Conservation (phyloP, 2,329 filamentous ascomycete genomes). For the Didymellaceae sp. region DNA sequence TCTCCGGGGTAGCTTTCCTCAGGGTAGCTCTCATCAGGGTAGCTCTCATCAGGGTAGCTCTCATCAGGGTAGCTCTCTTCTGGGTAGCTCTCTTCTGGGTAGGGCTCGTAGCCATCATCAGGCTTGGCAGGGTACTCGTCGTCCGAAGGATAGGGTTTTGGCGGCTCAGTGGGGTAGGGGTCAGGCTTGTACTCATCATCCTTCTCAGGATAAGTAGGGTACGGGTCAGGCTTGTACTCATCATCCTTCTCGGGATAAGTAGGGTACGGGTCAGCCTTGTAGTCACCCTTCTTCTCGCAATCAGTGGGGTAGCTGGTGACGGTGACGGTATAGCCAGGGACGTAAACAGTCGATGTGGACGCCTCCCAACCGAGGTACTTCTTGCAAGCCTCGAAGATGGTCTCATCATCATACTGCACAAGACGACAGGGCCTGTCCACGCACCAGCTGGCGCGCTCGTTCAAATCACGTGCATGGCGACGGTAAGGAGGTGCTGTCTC, state of each 20-base stretch:
- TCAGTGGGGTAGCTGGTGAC: conserved; percentile 14
- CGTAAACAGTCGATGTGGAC: neutral
- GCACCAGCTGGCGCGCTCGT: conserved; percentile 15
- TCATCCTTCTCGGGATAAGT: conserved; percentile 1
- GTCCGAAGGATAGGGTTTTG: too few relatives aligned
- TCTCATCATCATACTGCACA: conserved; percentile 13
- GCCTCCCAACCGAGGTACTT: conserved; percentile 15
- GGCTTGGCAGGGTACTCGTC: too few relatives aligned
- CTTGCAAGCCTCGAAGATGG: conserved; percentile 19
- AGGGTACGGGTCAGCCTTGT: conserved; percentile 3
- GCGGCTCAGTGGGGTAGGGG: too few relatives aligned
- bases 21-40: neutral
- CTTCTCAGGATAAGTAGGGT: neutral
- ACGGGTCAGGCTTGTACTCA: neutral
- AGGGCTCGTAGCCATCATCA: too few relatives aligned
- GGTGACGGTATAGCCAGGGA: conserved; percentile 9
- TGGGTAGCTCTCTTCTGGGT: too few relatives aligned
- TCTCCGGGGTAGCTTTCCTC: neutral
- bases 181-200: neutral
- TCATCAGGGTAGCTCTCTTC: neutral
- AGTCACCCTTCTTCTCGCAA: conserved; percentile 9
- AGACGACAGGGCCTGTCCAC: conserved; percentile 24
- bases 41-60: neutral
- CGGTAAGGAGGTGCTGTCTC: conserved; percentile 5
- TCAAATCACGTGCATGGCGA: conserved; percentile 1